A percentile compares a stretch with the other conserved stretches of the same genome.
These are phyloP conservation scores for Coprinellus aureogranulatus DNA, from an alignment of 768 basidiomycete genomes.

Conservation along the genomic window DNA sequence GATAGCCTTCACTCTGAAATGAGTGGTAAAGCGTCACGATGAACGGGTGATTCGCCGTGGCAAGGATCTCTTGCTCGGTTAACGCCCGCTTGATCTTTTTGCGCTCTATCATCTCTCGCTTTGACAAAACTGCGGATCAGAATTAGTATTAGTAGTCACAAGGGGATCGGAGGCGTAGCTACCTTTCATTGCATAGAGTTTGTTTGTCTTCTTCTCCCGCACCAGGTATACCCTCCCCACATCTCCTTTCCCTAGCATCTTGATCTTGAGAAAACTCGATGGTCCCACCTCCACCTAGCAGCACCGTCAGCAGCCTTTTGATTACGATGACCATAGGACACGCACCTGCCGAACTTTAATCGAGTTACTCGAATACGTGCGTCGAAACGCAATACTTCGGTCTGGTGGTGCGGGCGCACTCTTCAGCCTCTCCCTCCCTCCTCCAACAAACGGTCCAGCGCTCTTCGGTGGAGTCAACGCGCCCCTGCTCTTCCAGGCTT, in stretches of 20 bases:
- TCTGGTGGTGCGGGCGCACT: constrained; percentile 37
- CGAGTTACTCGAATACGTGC: constrained; percentile 97
- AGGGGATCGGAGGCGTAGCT: constrained; percentile 29
- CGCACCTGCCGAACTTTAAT: constrained; percentile 91
- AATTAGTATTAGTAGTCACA: constrained; percentile 19
- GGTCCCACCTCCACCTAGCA: constrained; percentile 97
- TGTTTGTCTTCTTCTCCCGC: constrained; percentile 94
- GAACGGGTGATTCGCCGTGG: constrained; percentile 98
- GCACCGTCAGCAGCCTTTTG: no score
- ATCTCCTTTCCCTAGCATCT: constrained; percentile 97
- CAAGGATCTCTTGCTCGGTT: constrained; percentile 98
- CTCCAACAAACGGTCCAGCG: constrained; percentile 30
- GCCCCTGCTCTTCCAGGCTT: no score
- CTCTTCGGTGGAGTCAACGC: constrained; percentile 36
- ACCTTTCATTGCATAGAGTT: constrained; percentile 99
- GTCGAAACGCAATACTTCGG: constrained; percentile 71
- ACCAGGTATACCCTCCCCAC: constrained; percentile 98
- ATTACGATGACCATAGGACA: no score
- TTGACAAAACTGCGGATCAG: constrained; percentile 78
- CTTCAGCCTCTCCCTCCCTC: constrained; percentile 39
- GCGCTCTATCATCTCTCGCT: constrained; percentile 99
- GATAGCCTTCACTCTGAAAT: constrained; percentile 96
- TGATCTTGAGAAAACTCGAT: constrained; percentile 92
- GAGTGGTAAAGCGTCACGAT: constrained; percentile 99
- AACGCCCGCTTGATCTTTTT: constrained; percentile 99